Conservation (phyloP, 805 yeast genomes). For the Candida cerambycidarum region DNA sequence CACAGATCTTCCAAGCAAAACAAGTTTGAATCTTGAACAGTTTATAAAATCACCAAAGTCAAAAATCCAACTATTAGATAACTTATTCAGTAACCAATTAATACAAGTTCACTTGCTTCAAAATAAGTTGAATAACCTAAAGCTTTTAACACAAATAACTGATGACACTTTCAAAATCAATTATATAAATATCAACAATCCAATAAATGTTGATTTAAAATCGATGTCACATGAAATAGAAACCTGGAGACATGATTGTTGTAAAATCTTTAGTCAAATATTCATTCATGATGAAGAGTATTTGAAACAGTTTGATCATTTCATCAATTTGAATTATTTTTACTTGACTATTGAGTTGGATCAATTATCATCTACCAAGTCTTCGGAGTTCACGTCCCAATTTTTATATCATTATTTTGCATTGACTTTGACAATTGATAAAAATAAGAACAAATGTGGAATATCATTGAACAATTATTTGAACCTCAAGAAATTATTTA, state of each 20-base stretch:
- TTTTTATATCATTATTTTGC: slow-evolving; percentile 41
- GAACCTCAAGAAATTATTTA: slow-evolving; percentile 38
- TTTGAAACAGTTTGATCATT: slow-evolving; percentile 33
- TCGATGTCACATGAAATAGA: slow-evolving; percentile 32
- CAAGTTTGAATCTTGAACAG: slow-evolving; percentile 19
- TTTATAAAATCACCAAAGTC: slow-evolving; percentile 3
- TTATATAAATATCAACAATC: neutral
- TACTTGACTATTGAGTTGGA: slow-evolving; percentile 41
- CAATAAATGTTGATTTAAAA: slow-evolving; percentile 1
- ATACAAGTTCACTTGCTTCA: slow-evolving; percentile 23
- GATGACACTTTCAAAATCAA: slow-evolving; percentile 1
- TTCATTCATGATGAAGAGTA: slow-evolving; percentile 22
- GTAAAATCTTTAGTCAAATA: slow-evolving; percentile 26
- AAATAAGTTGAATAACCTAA: slow-evolving; percentile 21
- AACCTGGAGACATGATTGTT: slow-evolving; percentile 35
- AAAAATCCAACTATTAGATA: slow-evolving; percentile 2
- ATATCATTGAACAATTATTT: slow-evolving; percentile 24
- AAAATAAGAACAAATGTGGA: slow-evolving; percentile 18
- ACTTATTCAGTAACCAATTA: slow-evolving; percentile 20
- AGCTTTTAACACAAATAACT: slow-evolving; percentile 1
- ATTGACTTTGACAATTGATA: slow-evolving; percentile 22
- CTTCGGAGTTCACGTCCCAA: slow-evolving; percentile 42
- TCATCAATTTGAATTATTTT: slow-evolving; percentile 38
- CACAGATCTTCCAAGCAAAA: slow-evolving; percentile 34
- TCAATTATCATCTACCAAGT: slow-evolving; percentile 37